These are phyloP conservation scores for Triticum aestivum DNA, from an alignment of 176 grass and related monocot genomes.

Conservation along the genomic window IWGSC_CS_RefSeq_v2.1 NC_057799.1:157908056-157908555, in stretches of 20 bases:
- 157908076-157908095: not conserved
- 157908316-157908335: not conserved
- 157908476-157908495: constrained; percentile 41
- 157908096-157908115: not conserved
- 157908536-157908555: constrained; percentile 66
- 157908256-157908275: not conserved
- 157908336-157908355: not conserved
- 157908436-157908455: not conserved
- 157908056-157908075: not conserved
- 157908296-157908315: not conserved
- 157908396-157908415: not conserved
- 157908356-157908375: not conserved
- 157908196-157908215: constrained; percentile 1
- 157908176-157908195: not conserved
- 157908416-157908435: not conserved
- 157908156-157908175: not conserved
- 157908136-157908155: not conserved
- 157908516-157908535: constrained; percentile 88
- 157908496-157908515: constrained; percentile 89
- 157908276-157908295: not conserved
- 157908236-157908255: not conserved
- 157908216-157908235: not conserved
- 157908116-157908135: not conserved
- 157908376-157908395: not conserved
- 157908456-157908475: not conserved